Evolutionary conservation across 768 basidiomycete genomes (phyloP), one percentile per base, ranked within the genome.

Genomic region (Boletus reticuloceps): DNA sequence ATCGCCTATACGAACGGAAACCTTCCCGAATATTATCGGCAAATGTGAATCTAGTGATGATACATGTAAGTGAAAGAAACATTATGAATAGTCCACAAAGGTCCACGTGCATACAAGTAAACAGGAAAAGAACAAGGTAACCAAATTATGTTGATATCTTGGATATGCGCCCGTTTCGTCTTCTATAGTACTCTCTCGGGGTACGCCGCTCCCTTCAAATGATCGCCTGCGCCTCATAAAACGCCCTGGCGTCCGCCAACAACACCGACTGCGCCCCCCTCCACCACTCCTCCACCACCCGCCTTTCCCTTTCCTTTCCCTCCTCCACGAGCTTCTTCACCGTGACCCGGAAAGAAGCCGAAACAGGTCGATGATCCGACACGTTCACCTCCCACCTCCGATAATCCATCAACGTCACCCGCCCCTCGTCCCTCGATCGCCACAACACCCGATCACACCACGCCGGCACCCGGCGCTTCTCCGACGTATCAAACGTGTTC

Each of bases 371-470:
- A 71, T 97, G 95, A 72, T 98, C 94, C 10, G 90, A 91, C 6
- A 95, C 84, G 60, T 92, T 90, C 49, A 79, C 82, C 70, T 97
- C 94, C 70, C 91, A 95, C 19, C 96, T 79, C 41, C 71, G 70
- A 70, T 99, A 97, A 63, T 84, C 83, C 60, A 91, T 56, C 65
- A 83, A 79, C 51, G 75, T 67, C 29, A 96, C 85, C 9, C 91
- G 77, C 13, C 69, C 72, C 14, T 77, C 75, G 16, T 79, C 81
- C 16, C 76, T 76, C 40, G 82, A 75, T 5, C 85, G 83, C 84
- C 87, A 96, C 40, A 98, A 74, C 20, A 99, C 83, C 6, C 96
- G 86, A 69, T 99, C 96, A 68, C 96, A 99, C 94, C 95, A 99
- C 3, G 96, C 94, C 5, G 96, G 96, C 9, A 85, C 78, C 0